A percentile compares a stretch with the other conserved stretches of the same genome.
These are phyloP conservation scores for Plicaturopsis crispa DNA, from an alignment of 768 basidiomycete species.

Conservation along the genomic window DNA sequence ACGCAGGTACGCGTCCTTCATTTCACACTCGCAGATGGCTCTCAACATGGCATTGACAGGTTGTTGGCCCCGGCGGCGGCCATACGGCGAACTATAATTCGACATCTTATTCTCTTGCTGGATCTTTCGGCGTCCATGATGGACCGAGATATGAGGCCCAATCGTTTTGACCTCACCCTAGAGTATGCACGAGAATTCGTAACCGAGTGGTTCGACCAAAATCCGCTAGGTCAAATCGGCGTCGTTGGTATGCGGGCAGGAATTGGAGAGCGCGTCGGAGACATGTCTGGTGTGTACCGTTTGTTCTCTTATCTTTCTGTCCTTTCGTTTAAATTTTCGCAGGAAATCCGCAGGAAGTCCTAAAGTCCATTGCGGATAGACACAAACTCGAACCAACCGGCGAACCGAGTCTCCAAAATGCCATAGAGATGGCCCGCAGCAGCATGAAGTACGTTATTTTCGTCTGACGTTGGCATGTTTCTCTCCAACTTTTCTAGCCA, in stretches of 20 bases:
- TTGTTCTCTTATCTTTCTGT: slow-evolving; percentile 2
- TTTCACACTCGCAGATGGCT: slow-evolving; percentile 2
- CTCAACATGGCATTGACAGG: slow-evolving; percentile 26
- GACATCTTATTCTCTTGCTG: slow-evolving; percentile 87
- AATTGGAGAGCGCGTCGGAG: slow-evolving; percentile 81
- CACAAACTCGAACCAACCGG: slow-evolving; percentile 85
- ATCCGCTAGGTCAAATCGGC: slow-evolving; percentile 95
- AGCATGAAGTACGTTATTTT: slow-evolving; percentile 71
- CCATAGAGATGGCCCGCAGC: slow-evolving; percentile 92
- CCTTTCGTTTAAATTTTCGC: slow-evolving; percentile 4
- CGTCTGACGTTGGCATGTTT: neutral
- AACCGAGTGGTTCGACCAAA: slow-evolving; percentile 98
- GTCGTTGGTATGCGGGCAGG: slow-evolving; percentile 90
- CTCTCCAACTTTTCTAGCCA: slow-evolving; percentile 47
- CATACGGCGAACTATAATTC: slow-evolving; percentile 91
- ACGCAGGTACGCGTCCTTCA: slow-evolving; percentile 48
- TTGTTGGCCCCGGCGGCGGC: slow-evolving; percentile 78
- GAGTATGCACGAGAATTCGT: slow-evolving; percentile 91
- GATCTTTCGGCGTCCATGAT: slow-evolving; percentile 90
- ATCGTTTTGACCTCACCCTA: slow-evolving; percentile 84
- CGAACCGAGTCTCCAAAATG: slow-evolving; percentile 94
- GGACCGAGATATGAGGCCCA: slow-evolving; percentile 94
- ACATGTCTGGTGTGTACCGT: slow-evolving; percentile 74
- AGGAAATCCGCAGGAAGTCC: slow-evolving; percentile 97
- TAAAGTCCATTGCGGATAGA: slow-evolving; percentile 77